Evolutionary conservation across 1,284 basidiomycete genomes (phyloP).

Genomic region (Heterobasidion annosum): DNA sequence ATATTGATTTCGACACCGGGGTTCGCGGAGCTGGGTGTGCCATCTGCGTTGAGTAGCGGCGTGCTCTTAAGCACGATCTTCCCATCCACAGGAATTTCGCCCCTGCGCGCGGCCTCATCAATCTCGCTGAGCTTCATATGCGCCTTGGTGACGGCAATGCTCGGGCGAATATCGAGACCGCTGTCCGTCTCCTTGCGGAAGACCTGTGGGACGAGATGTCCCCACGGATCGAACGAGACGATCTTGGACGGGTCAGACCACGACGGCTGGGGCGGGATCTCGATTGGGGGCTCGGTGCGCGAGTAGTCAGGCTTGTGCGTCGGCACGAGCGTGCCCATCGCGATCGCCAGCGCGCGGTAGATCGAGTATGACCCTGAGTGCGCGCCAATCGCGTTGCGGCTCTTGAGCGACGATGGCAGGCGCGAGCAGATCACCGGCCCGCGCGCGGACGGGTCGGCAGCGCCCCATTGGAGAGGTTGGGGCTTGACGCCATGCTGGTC

Average conservation of each 20-base stretch:
- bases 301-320: conserved; percentile 83
- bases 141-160: conserved; percentile 84
- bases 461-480: conserved; percentile 78
- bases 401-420: conserved; percentile 77
- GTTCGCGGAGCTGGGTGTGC: conserved; percentile 46
- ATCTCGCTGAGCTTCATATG: conserved; percentile 90
- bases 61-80: conserved; percentile 68
- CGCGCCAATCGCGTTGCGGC: conserved; percentile 90
- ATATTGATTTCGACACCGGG: conserved; percentile 82
- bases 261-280: conserved; percentile 70
- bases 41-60: conserved; percentile 55
- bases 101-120: conserved; percentile 72
- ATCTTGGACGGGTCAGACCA: conserved; percentile 85
- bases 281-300: conserved; percentile 84
- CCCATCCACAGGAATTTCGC: conserved; percentile 75
- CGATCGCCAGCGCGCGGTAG: conserved; percentile 88
- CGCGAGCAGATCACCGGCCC: conserved; percentile 90
- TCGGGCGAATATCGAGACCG: conserved; percentile 78
- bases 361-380: conserved; percentile 93
- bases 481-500: conserved; percentile 72
- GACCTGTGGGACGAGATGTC: conserved; percentile 80
- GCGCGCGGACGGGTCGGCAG: conserved; percentile 51
- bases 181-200: conserved; percentile 62
- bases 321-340: conserved; percentile 82
- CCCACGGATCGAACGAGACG: conserved; percentile 92